phyloP scores from a whole-genome alignment of 306 rosid species.

The Corylus avellana region DNA sequence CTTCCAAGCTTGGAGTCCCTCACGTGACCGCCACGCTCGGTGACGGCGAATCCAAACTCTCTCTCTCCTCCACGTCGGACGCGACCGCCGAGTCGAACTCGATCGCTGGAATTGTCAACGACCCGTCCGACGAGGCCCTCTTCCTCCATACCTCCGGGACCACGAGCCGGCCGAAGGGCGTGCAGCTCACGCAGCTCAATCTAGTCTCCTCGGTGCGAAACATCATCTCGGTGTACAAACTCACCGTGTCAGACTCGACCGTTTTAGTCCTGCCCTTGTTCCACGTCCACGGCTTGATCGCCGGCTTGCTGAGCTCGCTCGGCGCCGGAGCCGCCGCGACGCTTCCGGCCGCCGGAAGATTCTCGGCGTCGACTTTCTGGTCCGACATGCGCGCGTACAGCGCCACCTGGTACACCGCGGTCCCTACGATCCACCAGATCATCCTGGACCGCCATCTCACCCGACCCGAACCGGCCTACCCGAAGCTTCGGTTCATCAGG shows the following conservation, averaged over 20 bases:
- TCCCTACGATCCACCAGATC: slow-evolving; percentile 95
- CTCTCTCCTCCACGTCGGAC: slow-evolving; percentile 25
- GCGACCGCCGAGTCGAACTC: slow-evolving; percentile 15
- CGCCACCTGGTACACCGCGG: slow-evolving; percentile 97
- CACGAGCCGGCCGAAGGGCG: slow-evolving; percentile 95
- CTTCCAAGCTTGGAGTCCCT: slow-evolving; percentile 63
- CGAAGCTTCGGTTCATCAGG: slow-evolving; percentile 77
- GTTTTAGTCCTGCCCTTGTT: slow-evolving; percentile 81
- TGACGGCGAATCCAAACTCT: slow-evolving; percentile 15
- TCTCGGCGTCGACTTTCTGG: slow-evolving; percentile 92
- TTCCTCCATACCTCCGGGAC: slow-evolving; percentile 99
- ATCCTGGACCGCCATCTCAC: slow-evolving; percentile 67
- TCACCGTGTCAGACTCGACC: slow-evolving; percentile 77
- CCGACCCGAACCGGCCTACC: slow-evolving; percentile 64
- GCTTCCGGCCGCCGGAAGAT: slow-evolving; percentile 79
- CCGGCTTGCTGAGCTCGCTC: slow-evolving; percentile 71
- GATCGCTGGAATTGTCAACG: slow-evolving; percentile 35
- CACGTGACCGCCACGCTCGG: slow-evolving; percentile 46
- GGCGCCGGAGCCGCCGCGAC: slow-evolving; percentile 62
- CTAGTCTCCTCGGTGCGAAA: slow-evolving; percentile 66
- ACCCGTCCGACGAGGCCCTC: slow-evolving; percentile 76
- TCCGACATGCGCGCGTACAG: slow-evolving; percentile 60
- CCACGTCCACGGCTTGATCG: slow-evolving; percentile 91
- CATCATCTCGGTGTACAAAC: slow-evolving; percentile 71
- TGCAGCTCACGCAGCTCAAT: slow-evolving; percentile 82